Conservation (phyloP, 805 yeast species). For the Lachancea lanzarotensis region DNA sequence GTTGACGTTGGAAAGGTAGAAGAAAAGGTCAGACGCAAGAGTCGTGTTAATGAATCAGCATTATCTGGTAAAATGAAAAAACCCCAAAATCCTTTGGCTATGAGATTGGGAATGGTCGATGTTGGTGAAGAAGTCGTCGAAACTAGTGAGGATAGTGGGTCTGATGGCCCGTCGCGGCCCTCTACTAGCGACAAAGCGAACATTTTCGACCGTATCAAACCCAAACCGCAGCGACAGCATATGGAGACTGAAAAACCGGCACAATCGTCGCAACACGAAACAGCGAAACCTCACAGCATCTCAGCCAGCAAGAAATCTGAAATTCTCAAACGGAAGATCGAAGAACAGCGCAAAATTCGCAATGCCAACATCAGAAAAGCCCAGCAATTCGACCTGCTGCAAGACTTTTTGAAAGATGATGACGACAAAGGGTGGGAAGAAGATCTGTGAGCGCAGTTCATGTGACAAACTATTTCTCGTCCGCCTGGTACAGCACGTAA, state of each 20-base stretch:
- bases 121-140: constrained; percentile 2
- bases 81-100: constrained; percentile 8
- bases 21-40: no score
- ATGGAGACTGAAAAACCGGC: neutral
- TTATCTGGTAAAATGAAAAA: neutral
- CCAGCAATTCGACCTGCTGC: constrained; percentile 24
- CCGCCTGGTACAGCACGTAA: constrained; percentile 24
- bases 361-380: constrained; percentile 21
- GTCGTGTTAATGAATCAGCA: no score
- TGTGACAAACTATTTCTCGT: constrained; percentile 8
- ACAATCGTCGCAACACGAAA: neutral
- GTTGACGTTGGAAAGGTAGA: neutral
- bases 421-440: constrained; percentile 25
- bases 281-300: no score
- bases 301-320: constrained; percentile 10
- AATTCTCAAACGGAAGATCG: constrained; percentile 26
- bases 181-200: constrained; percentile 6
- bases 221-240: neutral
- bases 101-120: constrained; percentile 6
- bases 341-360: constrained; percentile 25
- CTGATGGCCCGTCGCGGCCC: constrained; percentile 10
- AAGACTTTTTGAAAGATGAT: constrained; percentile 26
- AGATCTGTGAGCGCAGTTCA: constrained; percentile 10
- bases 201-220: constrained; percentile 9
- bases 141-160: constrained; percentile 5